Evolutionary conservation across 2,329 filamentous ascomycete species (phyloP).

Genomic region (Epichloe hybrida): DNA sequence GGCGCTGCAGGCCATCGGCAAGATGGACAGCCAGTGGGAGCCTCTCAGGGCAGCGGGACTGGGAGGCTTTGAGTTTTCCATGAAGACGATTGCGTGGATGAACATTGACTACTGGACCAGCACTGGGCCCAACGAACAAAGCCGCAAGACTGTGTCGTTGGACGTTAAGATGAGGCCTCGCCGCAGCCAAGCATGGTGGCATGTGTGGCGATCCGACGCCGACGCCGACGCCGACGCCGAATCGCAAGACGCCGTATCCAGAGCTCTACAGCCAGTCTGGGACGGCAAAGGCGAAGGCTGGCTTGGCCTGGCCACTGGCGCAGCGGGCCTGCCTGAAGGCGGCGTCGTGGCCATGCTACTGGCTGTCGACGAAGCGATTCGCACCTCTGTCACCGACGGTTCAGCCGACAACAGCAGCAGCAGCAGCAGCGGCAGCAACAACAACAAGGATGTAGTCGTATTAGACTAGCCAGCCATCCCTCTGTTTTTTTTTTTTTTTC

Average conservation of each 20-base stretch:
- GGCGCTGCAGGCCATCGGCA: constrained; percentile 46
- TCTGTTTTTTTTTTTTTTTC: not conserved
- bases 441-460: constrained; percentile 5
- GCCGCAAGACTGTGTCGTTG: constrained; percentile 28
- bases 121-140: constrained; percentile 9
- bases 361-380: constrained; percentile 33
- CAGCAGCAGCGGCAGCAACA: not conserved
- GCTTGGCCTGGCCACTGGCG: constrained; percentile 33
- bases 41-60: constrained; percentile 26
- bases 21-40: constrained; percentile 43
- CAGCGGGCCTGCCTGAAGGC: constrained; percentile 26
- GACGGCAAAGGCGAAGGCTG: constrained; percentile 29
- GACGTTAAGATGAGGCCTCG: constrained; percentile 37
- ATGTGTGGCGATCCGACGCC: constrained; percentile 25
- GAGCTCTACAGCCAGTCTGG: constrained; percentile 32
- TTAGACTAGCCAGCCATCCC: constrained; percentile 5
- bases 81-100: constrained; percentile 43
- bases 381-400: constrained; percentile 12
- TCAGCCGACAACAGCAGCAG: not conserved
- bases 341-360: constrained; percentile 33
- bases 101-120: constrained; percentile 38
- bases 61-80: constrained; percentile 36
- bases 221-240: constrained; percentile 6
- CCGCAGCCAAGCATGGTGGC: constrained; percentile 37
- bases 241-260: constrained; percentile 22